These are phyloP conservation scores for Candida labiduridarum DNA, from an alignment of 1,139 yeast species.

Conservation along the genomic window DNA sequence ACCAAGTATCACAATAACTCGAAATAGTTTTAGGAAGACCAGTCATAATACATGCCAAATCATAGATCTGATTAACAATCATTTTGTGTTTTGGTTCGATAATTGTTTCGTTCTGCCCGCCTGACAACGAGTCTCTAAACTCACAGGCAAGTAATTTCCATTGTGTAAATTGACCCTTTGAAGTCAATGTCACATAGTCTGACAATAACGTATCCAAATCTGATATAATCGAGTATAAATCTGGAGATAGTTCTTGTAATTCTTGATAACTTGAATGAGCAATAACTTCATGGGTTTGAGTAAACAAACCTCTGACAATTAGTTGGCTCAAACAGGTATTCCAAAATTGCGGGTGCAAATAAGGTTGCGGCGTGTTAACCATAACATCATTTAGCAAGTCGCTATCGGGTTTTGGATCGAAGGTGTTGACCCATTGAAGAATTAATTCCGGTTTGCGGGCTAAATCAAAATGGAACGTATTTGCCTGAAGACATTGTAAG, in stretches of 20 bases:
- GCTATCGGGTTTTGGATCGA: constrained; percentile 61
- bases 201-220: constrained; percentile 48
- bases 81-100: constrained; percentile 21
- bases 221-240: constrained; percentile 41
- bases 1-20: constrained; percentile 61
- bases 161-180: constrained; percentile 44
- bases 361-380: constrained; percentile 48
- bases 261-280: constrained; percentile 44
- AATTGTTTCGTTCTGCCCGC: constrained; percentile 23
- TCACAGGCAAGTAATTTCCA: constrained; percentile 58
- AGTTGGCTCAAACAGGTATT: constrained; percentile 55
- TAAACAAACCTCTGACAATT: constrained; percentile 63
- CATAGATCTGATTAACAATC: constrained; percentile 45
- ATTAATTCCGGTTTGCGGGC: constrained; percentile 49
- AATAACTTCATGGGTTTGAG: constrained; percentile 54
- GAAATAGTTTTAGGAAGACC: constrained; percentile 59
- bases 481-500: constrained; percentile 58
- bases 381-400: constrained; percentile 49
- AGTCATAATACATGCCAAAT: constrained; percentile 46
- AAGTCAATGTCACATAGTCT: constrained; percentile 43
- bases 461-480: constrained; percentile 46
- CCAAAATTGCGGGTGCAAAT: constrained; percentile 66
- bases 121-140: constrained; percentile 44
- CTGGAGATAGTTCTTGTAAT: constrained; percentile 29
- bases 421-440: constrained; percentile 65